phyloP scores from a whole-genome alignment of 257 asterid species.

The Catharanthus roseus region DNA sequence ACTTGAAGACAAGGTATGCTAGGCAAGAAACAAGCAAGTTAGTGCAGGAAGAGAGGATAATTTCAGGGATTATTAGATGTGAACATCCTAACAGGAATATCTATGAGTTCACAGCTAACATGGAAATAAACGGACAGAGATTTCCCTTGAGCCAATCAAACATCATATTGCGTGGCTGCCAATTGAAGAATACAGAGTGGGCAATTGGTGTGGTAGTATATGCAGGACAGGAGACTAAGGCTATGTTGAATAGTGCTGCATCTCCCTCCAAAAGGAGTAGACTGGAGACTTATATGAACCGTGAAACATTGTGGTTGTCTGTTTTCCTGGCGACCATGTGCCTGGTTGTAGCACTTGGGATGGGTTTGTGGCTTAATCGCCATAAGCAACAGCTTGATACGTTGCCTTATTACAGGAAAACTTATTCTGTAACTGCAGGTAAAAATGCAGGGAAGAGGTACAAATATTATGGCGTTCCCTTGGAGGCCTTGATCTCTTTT shows the following conservation, averaged over 20 bases:
- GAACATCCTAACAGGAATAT: conserved; percentile 98
- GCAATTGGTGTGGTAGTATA: conserved; percentile 93
- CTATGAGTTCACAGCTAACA: conserved; percentile 87
- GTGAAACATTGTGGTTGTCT: conserved; percentile 94
- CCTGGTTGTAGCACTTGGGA: conserved; percentile 75
- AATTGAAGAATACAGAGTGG: conserved; percentile 96
- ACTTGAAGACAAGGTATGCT: conserved; percentile 97
- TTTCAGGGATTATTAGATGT: conserved; percentile 76
- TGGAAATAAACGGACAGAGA: conserved; percentile 72
- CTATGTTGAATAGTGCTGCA: conserved; percentile 91
- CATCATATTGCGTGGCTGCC: conserved; percentile 95
- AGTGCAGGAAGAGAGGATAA: conserved; percentile 47
- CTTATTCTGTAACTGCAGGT: conserved; percentile 31
- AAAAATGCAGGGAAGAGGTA: conserved; percentile 49
- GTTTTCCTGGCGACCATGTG: conserved; percentile 84
- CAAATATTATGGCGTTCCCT: conserved; percentile 81
- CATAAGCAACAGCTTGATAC: conserved; percentile 66
- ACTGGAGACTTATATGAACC: conserved; percentile 88
- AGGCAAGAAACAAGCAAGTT: conserved; percentile 87
- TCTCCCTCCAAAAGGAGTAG: conserved; percentile 94
- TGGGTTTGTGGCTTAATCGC: conserved; percentile 81
- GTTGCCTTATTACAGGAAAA: conserved; percentile 82
- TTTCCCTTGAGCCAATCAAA: conserved; percentile 86
- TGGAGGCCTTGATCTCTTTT: conserved; percentile 91
- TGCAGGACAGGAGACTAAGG: conserved; percentile 97